Evolutionary conservation across 176 grass and related monocot species (phyloP).

Genomic region (Zea mays): DNA sequence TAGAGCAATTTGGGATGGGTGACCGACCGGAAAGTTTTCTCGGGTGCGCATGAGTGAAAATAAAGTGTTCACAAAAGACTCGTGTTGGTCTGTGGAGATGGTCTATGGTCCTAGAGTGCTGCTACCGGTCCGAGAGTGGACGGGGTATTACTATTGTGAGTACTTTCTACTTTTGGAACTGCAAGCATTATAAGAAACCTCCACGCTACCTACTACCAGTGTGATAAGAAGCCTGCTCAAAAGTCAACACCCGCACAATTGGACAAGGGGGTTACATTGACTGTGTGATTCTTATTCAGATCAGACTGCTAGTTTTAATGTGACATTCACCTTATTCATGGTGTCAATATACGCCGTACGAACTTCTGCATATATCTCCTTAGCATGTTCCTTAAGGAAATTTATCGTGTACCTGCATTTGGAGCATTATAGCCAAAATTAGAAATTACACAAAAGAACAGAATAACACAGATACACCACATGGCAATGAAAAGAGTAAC

Average conservation of each 20-base stretch:
- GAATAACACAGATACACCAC: neutral
- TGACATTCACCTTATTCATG: constrained; percentile 89
- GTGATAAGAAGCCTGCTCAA: constrained; percentile 14
- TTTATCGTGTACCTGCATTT: constrained; percentile 74
- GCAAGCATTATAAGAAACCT: constrained; percentile 7
- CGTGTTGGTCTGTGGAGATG: no score
- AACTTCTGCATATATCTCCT: constrained; percentile 97
- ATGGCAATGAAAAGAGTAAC: constrained; percentile 21
- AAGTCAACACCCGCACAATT: neutral
- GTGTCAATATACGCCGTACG: constrained; percentile 93
- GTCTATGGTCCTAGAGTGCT: no score
- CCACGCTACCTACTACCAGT: constrained; percentile 11
- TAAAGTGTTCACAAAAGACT: no score
- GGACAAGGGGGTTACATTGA: constrained; percentile 4
- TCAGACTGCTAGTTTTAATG: constrained; percentile 17
- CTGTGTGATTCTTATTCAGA: constrained; percentile 10
- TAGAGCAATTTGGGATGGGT: no score
- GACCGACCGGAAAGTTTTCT: no score
- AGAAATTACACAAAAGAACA: constrained; percentile 9
- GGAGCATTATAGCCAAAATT: neutral
- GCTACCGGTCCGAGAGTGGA: no score
- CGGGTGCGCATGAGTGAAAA: no score
- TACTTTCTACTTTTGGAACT: neutral
- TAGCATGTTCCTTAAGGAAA: constrained; percentile 97
- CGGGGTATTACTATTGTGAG: neutral